Evolutionary conservation across 106 monocot genomes (phyloP).

Genomic region (Acorus gramineus): DNA sequence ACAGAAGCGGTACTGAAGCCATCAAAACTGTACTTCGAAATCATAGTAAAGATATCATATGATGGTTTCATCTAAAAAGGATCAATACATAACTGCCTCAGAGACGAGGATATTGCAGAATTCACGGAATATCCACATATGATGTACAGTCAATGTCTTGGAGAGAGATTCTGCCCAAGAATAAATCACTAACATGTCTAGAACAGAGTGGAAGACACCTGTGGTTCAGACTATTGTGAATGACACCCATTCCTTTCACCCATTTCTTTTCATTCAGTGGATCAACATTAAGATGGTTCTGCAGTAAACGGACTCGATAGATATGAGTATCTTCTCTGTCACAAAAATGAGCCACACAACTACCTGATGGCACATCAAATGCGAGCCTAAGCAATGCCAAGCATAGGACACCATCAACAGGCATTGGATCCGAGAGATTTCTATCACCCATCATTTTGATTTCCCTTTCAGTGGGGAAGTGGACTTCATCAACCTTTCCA

Average conservation of each 20-base stretch:
- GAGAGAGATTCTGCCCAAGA: slow-evolving; percentile 65
- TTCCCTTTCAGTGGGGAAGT: slow-evolving; percentile 79
- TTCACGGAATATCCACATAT: slow-evolving; percentile 48
- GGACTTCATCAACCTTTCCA: slow-evolving; percentile 25
- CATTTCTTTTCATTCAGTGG: slow-evolving; percentile 76
- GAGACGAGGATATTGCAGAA: slow-evolving; percentile 17
- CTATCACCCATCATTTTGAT: slow-evolving; percentile 85
- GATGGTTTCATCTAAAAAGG: no score
- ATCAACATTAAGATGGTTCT: slow-evolving; percentile 86
- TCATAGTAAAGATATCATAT: no score
- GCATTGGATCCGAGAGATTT: slow-evolving; percentile 69
- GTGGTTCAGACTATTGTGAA: slow-evolving; percentile 87
- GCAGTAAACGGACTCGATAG: slow-evolving; percentile 74
- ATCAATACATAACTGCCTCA: no score
- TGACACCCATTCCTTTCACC: slow-evolving; percentile 70
- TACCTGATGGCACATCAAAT: slow-evolving; percentile 14
- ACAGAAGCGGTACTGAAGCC: no score
- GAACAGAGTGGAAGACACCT: slow-evolving; percentile 77
- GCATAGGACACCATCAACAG: slow-evolving; percentile 77
- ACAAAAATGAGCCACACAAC: slow-evolving; percentile 90
- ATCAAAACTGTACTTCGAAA: no score
- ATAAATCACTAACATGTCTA: slow-evolving; percentile 69
- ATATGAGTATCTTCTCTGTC: slow-evolving; percentile 39
- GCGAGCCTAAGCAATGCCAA: slow-evolving; percentile 71
- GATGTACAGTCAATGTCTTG: slow-evolving; percentile 82